Base-by-base conservation (phyloP, 129 eudicot species). In the Ambrosia artemisiifolia region DNA sequence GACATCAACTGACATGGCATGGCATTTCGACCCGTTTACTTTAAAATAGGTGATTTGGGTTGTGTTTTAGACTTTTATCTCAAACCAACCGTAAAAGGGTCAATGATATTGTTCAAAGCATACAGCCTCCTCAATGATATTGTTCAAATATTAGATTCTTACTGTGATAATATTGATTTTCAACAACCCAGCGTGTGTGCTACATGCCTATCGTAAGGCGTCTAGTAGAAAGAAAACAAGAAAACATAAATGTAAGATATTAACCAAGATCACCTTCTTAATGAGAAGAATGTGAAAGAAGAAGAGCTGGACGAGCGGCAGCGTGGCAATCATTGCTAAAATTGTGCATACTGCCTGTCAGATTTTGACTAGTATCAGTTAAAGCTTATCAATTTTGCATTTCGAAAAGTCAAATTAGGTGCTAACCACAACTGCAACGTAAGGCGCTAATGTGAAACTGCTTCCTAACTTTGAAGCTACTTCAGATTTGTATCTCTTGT, bases 241-340 rank as follows among this genome's bases (percentile, higher is more conserved):
- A 42, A 57, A 36, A 65, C 55, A 42, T 30, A 17, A 40, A 60
- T 6, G 13, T 28, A 2, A 68, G 38, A 44, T 67, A 57, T 7
- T 35, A 75, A 17, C 12, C 12, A 75, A 24, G 44, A 73, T 54
- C 16, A 90, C 98, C 92, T 94, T 94, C 81, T 90, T 94, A 57
- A 90, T 90, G 54, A 94, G 95, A 75, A 94, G 98, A 74, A 94
- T 83, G 85, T 94, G 98, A 80, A 94, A 94, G 91, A 94, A 94
- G 85, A 94, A 88, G 20, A 94, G 97, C 78, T 94, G 98, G 79
- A 83, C 85, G 4, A 90, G 87, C 7, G 98, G 98, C 70, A 94
- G 84, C 12, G 98, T 94, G 48, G 98, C 98, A 34, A 94, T 88
- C 95, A 94, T 85, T 40, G 98, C 96, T 91, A 94, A 79, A 72